These are phyloP conservation scores for Tolypocladium ovalisporum DNA, from an alignment of 2,329 filamentous ascomycete species.

Conservation along the genomic window DNA sequence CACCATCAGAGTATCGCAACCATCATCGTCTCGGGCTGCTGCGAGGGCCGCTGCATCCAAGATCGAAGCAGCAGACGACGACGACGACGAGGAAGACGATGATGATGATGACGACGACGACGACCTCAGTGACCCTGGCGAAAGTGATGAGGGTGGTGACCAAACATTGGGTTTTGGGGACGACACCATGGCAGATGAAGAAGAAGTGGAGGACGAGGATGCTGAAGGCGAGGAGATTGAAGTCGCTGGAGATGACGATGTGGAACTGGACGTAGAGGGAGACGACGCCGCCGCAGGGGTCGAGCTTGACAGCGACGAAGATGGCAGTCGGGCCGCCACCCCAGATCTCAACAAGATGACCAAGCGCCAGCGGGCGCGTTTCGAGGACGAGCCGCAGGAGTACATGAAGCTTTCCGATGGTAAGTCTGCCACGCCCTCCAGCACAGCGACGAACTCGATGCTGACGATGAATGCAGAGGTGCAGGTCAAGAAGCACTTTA, in stretches of 20 bases:
- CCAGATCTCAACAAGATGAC: slow-evolving; percentile 50
- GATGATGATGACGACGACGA: slow-evolving; percentile 44
- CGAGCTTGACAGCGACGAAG: slow-evolving; percentile 31
- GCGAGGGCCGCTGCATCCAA: slow-evolving; percentile 21
- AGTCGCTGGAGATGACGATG: slow-evolving; percentile 28
- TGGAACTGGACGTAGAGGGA: slow-evolving; percentile 28
- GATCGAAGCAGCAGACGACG: slow-evolving; percentile 27
- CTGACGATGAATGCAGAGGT: slow-evolving; percentile 35
- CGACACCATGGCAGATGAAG: slow-evolving; percentile 34
- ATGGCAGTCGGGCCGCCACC: slow-evolving; percentile 36
- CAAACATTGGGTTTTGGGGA: slow-evolving; percentile 28
- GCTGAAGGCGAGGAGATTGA: slow-evolving; percentile 36
- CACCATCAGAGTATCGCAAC: slow-evolving; percentile 38
- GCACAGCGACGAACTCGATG: not conserved
- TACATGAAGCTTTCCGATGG: slow-evolving; percentile 52
- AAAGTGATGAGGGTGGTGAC: slow-evolving; percentile 33
- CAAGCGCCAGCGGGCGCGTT: slow-evolving; percentile 47
- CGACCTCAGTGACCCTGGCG: slow-evolving; percentile 41
- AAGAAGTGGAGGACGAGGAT: slow-evolving; percentile 25
- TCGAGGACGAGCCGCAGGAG: slow-evolving; percentile 43
- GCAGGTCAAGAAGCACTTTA: slow-evolving; percentile 52
- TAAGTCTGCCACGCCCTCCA: slow-evolving; percentile 16
- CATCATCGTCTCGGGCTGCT: slow-evolving; percentile 21
- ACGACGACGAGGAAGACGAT: slow-evolving; percentile 36
- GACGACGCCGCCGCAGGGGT: slow-evolving; percentile 25